phyloP scores from a whole-genome alignment of 768 basidiomycete species.

The Russula vinacea region DNA sequence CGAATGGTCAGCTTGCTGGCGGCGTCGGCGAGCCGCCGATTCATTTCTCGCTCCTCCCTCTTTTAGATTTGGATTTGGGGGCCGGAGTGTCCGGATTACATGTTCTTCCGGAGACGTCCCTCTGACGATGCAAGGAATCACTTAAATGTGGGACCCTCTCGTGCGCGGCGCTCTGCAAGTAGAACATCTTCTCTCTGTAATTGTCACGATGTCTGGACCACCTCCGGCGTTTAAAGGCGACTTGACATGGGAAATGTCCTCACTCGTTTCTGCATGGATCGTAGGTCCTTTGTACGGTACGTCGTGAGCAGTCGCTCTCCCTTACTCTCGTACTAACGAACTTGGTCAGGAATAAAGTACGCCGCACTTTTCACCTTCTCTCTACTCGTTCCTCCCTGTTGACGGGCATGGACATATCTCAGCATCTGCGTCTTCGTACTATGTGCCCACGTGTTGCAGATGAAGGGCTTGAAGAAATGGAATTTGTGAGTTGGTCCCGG shows the following conservation, averaged over 20 bases:
- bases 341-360: constrained; percentile 20
- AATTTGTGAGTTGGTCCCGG: constrained; percentile 9
- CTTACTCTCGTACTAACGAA: neutral
- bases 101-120: neutral
- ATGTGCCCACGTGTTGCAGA: neutral
- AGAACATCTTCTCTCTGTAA: neutral
- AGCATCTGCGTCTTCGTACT: constrained; percentile 20
- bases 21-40: neutral
- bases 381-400: neutral
- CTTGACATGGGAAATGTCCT: neutral
- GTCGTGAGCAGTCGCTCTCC: neutral
- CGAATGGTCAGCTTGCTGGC: neutral
- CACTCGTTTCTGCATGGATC: constrained; percentile 4
- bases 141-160: neutral
- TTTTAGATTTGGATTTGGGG: neutral
- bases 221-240: constrained; percentile 18
- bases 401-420: neutral
- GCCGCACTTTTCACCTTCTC: neutral
- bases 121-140: neutral
- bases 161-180: neutral
- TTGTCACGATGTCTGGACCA: constrained; percentile 6
- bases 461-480: constrained; percentile 9
- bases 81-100: neutral
- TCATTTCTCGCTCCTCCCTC: neutral
- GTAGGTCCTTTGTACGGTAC: constrained; percentile 22